A percentile compares a stretch with the other conserved stretches of the same genome.
Conservation (phyloP, 495 filamentous ascomycete genomes). For the Penicillium canescens region DNA sequence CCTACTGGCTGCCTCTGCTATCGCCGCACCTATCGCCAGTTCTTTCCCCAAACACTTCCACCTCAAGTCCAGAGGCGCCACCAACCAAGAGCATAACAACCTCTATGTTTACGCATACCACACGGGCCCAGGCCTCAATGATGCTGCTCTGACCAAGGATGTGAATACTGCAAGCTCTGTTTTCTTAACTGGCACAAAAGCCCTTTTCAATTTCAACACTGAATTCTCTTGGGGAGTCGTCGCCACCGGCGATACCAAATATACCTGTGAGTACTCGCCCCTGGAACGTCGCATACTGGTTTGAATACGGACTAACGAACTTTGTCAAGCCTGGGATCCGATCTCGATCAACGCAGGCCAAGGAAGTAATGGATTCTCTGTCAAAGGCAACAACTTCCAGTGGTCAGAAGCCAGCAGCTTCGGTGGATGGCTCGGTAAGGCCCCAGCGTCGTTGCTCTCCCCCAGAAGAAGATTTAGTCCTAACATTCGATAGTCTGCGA, state of each 20-base stretch:
- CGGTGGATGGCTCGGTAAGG: constrained; percentile 53
- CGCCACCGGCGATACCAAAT: constrained; percentile 23
- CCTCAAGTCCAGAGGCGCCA: constrained; percentile 41
- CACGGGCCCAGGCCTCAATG: constrained; percentile 48
- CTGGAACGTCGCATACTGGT: background rate
- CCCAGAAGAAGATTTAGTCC: background rate
- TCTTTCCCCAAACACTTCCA: constrained; percentile 32
- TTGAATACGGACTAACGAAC: background rate
- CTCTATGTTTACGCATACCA: constrained; percentile 50
- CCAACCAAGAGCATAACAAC: constrained; percentile 33
- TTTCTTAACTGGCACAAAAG: constrained; percentile 43
- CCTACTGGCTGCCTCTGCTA: constrained; percentile 26
- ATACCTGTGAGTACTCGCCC: constrained; percentile 19
- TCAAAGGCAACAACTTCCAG: constrained; percentile 37
- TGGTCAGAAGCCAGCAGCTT: constrained; percentile 40
- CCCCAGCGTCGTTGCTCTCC: background rate
- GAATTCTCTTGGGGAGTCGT: constrained; percentile 37
- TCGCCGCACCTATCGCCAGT: constrained; percentile 21
- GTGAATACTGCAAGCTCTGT: constrained; percentile 22
- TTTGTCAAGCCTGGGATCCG: constrained; percentile 37
- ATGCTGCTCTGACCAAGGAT: constrained; percentile 39
- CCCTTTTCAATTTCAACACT: constrained; percentile 11
- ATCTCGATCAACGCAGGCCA: constrained; percentile 46
- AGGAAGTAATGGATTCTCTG: constrained; percentile 39
- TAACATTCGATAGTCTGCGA: constrained; percentile 44